These are phyloP conservation scores for Kickxella alabastrina DNA, from an alignment of 192 early-diverging fungal species.

Conservation along the genomic window DNA sequence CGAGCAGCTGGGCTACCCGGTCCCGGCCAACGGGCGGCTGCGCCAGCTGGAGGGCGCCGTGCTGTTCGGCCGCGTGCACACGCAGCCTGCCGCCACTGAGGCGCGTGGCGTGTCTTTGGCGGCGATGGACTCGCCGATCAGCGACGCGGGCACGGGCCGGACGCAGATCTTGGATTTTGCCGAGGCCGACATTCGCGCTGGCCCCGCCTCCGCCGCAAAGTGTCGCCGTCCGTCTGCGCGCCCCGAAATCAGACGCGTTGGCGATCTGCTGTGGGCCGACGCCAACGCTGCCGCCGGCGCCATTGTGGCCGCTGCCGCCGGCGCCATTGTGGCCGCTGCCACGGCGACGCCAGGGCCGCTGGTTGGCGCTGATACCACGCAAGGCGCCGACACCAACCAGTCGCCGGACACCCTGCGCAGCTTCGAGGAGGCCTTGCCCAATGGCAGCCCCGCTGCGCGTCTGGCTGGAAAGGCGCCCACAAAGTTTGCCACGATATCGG, in stretches of 20 bases:
- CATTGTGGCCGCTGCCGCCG: background rate
- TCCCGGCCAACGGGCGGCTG: conserved; percentile 22
- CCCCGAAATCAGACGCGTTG: conserved; percentile 39
- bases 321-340: conserved; percentile 12
- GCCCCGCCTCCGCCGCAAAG: background rate
- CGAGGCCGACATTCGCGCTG: conserved; percentile 13
- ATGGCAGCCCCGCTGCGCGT: background rate
- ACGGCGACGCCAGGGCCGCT: too few species aligned
- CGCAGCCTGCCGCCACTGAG: conserved; percentile 2
- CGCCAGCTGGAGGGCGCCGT: conserved; percentile 29
- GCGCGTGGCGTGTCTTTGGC: background rate
- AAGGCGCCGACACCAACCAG: conserved; percentile 1
- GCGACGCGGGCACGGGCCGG: conserved; percentile 40
- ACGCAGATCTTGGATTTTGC: conserved; percentile 48
- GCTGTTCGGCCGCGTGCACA: conserved; percentile 16
- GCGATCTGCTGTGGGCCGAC: conserved; percentile 26
- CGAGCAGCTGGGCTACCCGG: conserved; percentile 1
- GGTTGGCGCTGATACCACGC: too few species aligned
- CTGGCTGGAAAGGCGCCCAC: background rate
- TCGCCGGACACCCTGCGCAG: conserved; percentile 17
- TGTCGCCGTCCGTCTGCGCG: conserved; percentile 32
- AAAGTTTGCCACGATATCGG: conserved; percentile 2
- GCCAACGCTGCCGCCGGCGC: background rate
- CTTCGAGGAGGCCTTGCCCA: conserved; percentile 5
- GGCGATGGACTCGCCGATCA: conserved; percentile 32